Conservation (phyloP, 768 basidiomycete species). For the Suillus discolor region DNA sequence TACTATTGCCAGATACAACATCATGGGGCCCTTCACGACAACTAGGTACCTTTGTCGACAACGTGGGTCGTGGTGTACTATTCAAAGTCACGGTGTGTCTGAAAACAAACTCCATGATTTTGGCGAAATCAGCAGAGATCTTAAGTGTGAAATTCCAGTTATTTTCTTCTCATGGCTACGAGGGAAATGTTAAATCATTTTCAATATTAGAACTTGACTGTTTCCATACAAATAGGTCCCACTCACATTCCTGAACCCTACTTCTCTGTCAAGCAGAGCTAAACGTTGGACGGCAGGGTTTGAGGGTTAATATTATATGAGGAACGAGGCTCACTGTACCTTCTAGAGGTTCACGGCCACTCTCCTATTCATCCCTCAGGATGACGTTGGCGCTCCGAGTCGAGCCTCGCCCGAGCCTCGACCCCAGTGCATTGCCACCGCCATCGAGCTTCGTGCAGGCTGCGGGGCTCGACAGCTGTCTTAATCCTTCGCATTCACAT, state of each 20-base stretch:
- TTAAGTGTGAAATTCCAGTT: neutral
- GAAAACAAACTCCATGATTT: neutral
- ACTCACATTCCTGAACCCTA: slow-evolving; percentile 5
- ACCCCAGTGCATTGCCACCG: slow-evolving; percentile 18
- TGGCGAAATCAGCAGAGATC: neutral
- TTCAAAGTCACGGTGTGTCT: neutral
- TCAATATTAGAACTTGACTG: neutral
- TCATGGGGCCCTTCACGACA: neutral
- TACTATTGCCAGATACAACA: neutral
- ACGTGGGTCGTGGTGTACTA: neutral
- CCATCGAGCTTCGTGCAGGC: slow-evolving; percentile 38
- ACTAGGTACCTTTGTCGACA: neutral
- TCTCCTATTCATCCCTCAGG: slow-evolving; percentile 1
- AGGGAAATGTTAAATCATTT: slow-evolving; percentile 10
- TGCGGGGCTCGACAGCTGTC: slow-evolving; percentile 22
- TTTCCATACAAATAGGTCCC: slow-evolving; percentile 9
- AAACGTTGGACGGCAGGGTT: slow-evolving; percentile 25
- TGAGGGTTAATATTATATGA: slow-evolving; percentile 22
- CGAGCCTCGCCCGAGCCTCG: slow-evolving; percentile 23
- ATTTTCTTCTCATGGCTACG: slow-evolving; percentile 20
- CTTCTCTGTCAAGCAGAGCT: slow-evolving; percentile 23
- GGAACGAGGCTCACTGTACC: neutral
- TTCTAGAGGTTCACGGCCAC: neutral
- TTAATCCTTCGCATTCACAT: slow-evolving; percentile 38
- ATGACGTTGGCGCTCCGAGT: slow-evolving; percentile 19